These are phyloP conservation scores for Orbilia brochopaga DNA, from an alignment of 2,329 filamentous ascomycete genomes.

Conservation along the genomic window DNA sequence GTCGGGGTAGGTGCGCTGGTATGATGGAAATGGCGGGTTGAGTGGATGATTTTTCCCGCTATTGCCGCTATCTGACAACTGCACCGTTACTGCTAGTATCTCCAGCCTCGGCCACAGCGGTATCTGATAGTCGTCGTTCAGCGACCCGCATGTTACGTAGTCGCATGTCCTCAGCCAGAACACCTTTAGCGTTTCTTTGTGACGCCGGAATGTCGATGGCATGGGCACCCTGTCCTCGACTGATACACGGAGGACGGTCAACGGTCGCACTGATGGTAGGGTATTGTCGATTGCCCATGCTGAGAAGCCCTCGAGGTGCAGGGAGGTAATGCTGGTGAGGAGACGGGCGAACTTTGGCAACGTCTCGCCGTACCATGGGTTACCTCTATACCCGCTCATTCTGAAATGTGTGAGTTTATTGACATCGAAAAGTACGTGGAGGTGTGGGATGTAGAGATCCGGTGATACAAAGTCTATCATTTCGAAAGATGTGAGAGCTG, in stretches of 20 bases:
- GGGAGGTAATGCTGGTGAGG: too few relatives aligned
- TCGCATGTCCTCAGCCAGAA: not conserved
- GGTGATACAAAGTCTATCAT: not conserved
- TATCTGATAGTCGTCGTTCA: not conserved
- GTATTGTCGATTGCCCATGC: too few relatives aligned
- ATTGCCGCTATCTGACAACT: too few relatives aligned
- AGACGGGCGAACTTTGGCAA: too few relatives aligned
- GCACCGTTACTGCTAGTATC: not conserved
- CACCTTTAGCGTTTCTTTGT: not conserved
- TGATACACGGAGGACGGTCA: not conserved
- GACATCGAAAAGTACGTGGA: not conserved
- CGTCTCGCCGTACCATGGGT: too few relatives aligned
- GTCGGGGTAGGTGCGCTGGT: not conserved
- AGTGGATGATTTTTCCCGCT: too few relatives aligned
- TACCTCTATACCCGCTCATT: too few relatives aligned
- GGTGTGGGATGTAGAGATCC: not conserved
- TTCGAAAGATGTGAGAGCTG: not conserved
- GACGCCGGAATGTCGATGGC: not conserved
- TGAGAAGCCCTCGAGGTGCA: too few relatives aligned
- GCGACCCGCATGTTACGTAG: not conserved
- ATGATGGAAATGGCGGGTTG: too few relatives aligned
- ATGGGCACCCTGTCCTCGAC: not conserved
- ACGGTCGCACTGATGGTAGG: too few relatives aligned
- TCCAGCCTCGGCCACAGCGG: not conserved
- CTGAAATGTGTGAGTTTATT: not conserved